Percentiles rank a stretch among this genome's conserved stretches.
Evolutionary conservation across 2,329 filamentous ascomycete genomes (phyloP).

Genomic region (Colletotrichum musicola): DNA sequence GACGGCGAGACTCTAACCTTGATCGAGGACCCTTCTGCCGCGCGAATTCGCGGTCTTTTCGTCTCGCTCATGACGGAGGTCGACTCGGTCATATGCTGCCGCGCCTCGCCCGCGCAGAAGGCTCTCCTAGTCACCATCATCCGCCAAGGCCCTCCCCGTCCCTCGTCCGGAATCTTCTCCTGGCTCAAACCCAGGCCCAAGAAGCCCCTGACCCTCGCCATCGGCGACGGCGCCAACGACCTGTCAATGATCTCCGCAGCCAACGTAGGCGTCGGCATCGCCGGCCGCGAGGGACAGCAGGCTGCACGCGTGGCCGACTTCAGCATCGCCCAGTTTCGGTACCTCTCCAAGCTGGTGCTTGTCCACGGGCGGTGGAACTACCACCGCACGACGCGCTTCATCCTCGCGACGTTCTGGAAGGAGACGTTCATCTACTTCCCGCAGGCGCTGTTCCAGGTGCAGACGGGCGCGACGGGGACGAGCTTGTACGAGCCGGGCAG

Average conservation of each 20-base stretch:
- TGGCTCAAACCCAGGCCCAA: constrained; percentile 53
- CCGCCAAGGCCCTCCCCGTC: constrained; percentile 76
- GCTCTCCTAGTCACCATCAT: constrained; percentile 86
- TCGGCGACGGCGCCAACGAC: constrained; percentile 94
- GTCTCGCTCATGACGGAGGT: constrained; percentile 82
- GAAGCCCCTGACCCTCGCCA: constrained; percentile 81
- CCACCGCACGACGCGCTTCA: constrained; percentile 88
- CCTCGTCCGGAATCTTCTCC: constrained; percentile 43
- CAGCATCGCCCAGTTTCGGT: constrained; percentile 90
- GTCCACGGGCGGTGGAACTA: constrained; percentile 95
- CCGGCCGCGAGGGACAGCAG: constrained; percentile 91
- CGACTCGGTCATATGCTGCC: constrained; percentile 93
- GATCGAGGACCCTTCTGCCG: constrained; percentile 70
- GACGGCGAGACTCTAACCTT: constrained; percentile 83
- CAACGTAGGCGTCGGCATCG: constrained; percentile 92
- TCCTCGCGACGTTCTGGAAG: constrained; percentile 93
- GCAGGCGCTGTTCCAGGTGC: constrained; percentile 85
- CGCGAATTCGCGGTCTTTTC: constrained; percentile 69
- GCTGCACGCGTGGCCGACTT: constrained; percentile 92
- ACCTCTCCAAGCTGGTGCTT: constrained; percentile 82
- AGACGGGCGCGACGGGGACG: constrained; percentile 89
- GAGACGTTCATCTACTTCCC: constrained; percentile 85
- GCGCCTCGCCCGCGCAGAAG: constrained; percentile 90
- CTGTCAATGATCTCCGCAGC: constrained; percentile 92
- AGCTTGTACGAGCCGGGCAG: constrained; percentile 92